Evolutionary conservation across 768 basidiomycete genomes (phyloP).

Genomic region (Collybia sordida): DNA sequence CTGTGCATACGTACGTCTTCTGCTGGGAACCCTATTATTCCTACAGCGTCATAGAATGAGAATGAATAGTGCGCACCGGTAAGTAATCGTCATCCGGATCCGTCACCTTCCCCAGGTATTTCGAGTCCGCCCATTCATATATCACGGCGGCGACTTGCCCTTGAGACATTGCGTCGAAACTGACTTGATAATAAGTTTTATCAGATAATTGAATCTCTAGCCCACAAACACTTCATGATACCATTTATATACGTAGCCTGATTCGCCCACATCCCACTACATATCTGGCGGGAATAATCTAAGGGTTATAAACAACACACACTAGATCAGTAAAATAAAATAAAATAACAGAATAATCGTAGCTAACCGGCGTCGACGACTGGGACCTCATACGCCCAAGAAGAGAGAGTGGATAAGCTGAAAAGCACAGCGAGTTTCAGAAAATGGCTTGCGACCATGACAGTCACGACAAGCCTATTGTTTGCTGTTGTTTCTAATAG

Average conservation of each 20-base stretch:
- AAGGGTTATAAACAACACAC: slow-evolving; percentile 10
- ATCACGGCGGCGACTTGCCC: slow-evolving; percentile 94
- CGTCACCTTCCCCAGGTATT: slow-evolving; percentile 76
- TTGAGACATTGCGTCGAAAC: slow-evolving; percentile 73
- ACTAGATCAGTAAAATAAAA: slow-evolving; percentile 8
- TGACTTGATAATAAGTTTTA: slow-evolving; percentile 45
- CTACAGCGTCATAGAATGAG: neutral
- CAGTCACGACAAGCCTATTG: slow-evolving; percentile 18
- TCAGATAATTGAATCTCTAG: no score
- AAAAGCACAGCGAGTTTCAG: slow-evolving; percentile 24
- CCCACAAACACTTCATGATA: slow-evolving; percentile 32
- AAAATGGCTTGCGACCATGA: slow-evolving; percentile 19
- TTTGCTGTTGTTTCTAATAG: slow-evolving; percentile 35
- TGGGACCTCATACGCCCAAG: slow-evolving; percentile 57
- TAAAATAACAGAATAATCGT: slow-evolving; percentile 4
- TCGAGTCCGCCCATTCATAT: slow-evolving; percentile 92
- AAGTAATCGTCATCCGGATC: slow-evolving; percentile 51
- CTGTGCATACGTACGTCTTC: slow-evolving; percentile 95
- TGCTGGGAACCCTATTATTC: slow-evolving; percentile 39
- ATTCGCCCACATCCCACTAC: slow-evolving; percentile 93
- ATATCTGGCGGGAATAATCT: slow-evolving; percentile 87
- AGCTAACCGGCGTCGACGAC: slow-evolving; percentile 59
- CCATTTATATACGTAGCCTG: slow-evolving; percentile 81
- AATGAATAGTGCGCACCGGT: slow-evolving; percentile 50
- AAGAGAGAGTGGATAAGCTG: slow-evolving; percentile 29